These are phyloP conservation scores for Cladophialophora immunda DNA, from an alignment of 2,329 filamentous ascomycete genomes.

Conservation along the genomic window DNA sequence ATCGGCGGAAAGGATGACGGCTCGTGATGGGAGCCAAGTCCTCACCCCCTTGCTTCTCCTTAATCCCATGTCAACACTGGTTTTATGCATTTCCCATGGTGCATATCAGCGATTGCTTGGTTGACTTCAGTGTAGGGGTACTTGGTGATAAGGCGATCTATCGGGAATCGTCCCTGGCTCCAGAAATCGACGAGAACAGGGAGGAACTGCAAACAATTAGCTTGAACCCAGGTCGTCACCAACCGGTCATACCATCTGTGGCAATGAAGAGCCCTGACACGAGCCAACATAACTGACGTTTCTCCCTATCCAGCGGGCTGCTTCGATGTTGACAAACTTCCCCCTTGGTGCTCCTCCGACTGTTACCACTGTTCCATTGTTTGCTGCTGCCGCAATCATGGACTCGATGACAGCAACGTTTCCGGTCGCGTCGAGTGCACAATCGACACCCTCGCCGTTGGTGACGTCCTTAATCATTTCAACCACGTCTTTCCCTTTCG, in stretches of 20 bases:
- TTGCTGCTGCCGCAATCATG: conserved; percentile 17
- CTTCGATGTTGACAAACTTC: conserved; percentile 10
- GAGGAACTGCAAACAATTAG: conserved; percentile 19
- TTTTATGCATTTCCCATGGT: conserved; percentile 41
- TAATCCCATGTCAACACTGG: conserved; percentile 40
- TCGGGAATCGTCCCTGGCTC: conserved; percentile 54
- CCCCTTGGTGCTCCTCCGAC: conserved; percentile 28
- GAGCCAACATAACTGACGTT: conserved; percentile 25
- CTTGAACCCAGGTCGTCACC: neutral
- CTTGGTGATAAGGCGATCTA: conserved; percentile 56
- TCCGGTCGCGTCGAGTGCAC: conserved; percentile 31
- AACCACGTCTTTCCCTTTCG: conserved; percentile 41
- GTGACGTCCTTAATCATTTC: conserved; percentile 41
- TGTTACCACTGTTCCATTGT: conserved; percentile 22
- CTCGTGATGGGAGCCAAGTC: neutral
- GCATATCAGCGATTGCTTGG: conserved; percentile 40
- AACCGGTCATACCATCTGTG: conserved; percentile 12
- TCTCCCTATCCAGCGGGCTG: conserved; percentile 6
- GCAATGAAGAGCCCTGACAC: conserved; percentile 23
- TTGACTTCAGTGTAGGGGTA: conserved; percentile 47
- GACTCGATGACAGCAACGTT: conserved; percentile 25
- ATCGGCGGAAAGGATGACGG: neutral
- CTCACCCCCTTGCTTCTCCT: neutral
- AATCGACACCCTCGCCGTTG: conserved; percentile 29
- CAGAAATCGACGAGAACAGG: conserved; percentile 24